Percentiles rank a stretch among this genome's conserved stretches.
Evolutionary conservation across 768 basidiomycete species (phyloP).

Genomic region (Rhodotorula babjevae): DNA sequence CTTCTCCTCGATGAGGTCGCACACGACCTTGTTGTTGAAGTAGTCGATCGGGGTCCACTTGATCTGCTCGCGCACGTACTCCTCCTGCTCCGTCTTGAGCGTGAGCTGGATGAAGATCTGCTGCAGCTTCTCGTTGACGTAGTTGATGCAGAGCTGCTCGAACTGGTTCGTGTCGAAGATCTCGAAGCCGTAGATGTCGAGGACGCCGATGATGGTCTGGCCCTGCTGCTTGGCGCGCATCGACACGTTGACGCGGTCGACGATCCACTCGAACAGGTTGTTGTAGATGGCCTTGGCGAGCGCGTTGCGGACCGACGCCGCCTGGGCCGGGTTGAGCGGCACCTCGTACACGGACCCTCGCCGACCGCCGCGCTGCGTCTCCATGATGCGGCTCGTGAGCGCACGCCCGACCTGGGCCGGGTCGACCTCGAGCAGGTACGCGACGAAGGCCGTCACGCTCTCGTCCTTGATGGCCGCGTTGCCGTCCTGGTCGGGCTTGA

Average conservation of each 20-base stretch:
- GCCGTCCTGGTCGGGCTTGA: constrained; percentile 79
- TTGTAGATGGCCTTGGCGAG: constrained; percentile 94
- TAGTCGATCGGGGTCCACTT: constrained; percentile 99
- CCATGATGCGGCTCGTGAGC: constrained; percentile 75
- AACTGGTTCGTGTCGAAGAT: constrained; percentile 97
- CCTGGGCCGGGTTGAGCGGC: constrained; percentile 79
- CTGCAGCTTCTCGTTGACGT: constrained; percentile 99
- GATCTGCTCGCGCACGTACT: constrained; percentile 96
- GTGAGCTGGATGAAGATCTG: constrained; percentile 98
- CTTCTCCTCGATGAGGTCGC: constrained; percentile 93
- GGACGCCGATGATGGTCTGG: constrained; percentile 83
- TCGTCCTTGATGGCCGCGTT: constrained; percentile 75
- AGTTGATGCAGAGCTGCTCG: constrained; percentile 98
- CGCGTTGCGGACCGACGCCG: constrained; percentile 80
- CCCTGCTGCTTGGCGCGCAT: constrained; percentile 78
- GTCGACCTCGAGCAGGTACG: constrained; percentile 87
- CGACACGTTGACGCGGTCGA: constrained; percentile 87
- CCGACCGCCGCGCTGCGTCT: constrained; percentile 77
- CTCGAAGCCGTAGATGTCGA: constrained; percentile 99
- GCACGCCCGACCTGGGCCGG: constrained; percentile 74
- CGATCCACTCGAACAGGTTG: constrained; percentile 99
- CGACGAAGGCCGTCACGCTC: constrained; percentile 89
- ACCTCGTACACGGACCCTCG: constrained; percentile 94
- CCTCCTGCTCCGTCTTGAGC: constrained; percentile 97
- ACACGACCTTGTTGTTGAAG: constrained; percentile 91